These are phyloP conservation scores for Fusarium sacchari DNA, from an alignment of 2,329 filamentous ascomycete genomes.

Conservation along the genomic window DNA sequence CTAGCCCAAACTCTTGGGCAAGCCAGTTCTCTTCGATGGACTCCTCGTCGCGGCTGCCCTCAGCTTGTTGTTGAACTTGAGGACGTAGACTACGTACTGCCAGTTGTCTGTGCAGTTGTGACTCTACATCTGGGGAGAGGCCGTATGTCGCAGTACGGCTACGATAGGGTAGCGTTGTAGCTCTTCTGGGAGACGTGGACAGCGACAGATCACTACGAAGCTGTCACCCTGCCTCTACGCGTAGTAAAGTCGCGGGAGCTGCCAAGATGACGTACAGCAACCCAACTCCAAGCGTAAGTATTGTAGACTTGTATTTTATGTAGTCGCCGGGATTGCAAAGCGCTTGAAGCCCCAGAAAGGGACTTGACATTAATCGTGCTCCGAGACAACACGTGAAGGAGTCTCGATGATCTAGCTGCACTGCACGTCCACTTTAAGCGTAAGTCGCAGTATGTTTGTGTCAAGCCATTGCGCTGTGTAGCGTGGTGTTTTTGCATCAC, in stretches of 20 bases:
- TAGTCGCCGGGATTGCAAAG: background rate
- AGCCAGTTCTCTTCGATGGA: background rate
- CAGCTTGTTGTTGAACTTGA: background rate
- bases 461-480: too few relatives aligned
- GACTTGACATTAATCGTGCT: background rate
- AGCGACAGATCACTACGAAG: background rate
- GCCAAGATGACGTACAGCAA: background rate
- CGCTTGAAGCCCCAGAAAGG: background rate
- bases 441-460: background rate
- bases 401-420: too few relatives aligned
- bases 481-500: background rate
- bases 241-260: background rate
- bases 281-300: background rate
- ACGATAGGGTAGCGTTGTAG: background rate
- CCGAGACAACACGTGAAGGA: background rate
- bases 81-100: background rate
- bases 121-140: too few relatives aligned
- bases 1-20: fast-evolving
- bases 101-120: background rate
- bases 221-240: background rate
- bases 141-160: background rate
- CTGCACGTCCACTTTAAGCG: fast-evolving
- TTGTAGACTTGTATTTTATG: background rate
- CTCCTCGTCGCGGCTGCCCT: too few relatives aligned
- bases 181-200: background rate